These are phyloP conservation scores for Tylopilus sp. DNA, from an alignment of 768 basidiomycete species.

Conservation along the genomic window DNA sequence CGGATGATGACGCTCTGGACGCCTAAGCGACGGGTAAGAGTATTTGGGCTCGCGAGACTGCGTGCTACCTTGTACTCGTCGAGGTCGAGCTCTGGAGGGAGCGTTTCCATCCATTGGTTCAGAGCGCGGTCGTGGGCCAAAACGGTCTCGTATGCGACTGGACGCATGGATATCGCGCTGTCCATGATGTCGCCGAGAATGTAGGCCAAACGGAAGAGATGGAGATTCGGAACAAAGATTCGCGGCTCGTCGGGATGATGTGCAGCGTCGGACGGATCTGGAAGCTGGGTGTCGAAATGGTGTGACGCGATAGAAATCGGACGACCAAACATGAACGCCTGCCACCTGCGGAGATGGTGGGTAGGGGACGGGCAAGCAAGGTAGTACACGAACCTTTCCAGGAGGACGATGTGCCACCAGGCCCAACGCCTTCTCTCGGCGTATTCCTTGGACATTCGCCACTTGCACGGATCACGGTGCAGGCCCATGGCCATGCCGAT, in stretches of 20 bases:
- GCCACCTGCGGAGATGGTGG: slow-evolving; percentile 54
- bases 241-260: slow-evolving; percentile 52
- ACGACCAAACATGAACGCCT: slow-evolving; percentile 83
- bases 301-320: slow-evolving; percentile 73
- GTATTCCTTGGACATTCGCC: slow-evolving; percentile 62
- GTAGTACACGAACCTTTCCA: slow-evolving; percentile 59
- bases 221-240: slow-evolving; percentile 70
- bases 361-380: slow-evolving; percentile 1
- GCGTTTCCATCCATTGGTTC: slow-evolving; percentile 71
- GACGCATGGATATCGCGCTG: slow-evolving; percentile 74
- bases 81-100: slow-evolving; percentile 70
- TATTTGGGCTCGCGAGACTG: slow-evolving; percentile 61
- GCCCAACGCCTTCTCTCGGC: slow-evolving; percentile 83
- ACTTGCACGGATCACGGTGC: slow-evolving; percentile 82
- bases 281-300: slow-evolving; percentile 80
- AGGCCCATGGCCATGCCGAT: slow-evolving; percentile 81
- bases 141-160: slow-evolving; percentile 73
- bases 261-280: slow-evolving; percentile 53
- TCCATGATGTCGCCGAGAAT: slow-evolving; percentile 85
- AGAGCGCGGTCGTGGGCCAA: slow-evolving; percentile 69
- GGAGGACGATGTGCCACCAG: slow-evolving; percentile 85
- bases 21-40: slow-evolving; percentile 60
- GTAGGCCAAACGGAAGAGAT: slow-evolving; percentile 72
- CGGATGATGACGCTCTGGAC: slow-evolving; percentile 82
- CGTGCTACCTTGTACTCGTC: slow-evolving; percentile 75